Evolutionary conservation across 2,329 filamentous ascomycete species (phyloP), one percentile per base, ranked within the genome.

Genomic region (Penicillium aurantiogriseum): DNA sequence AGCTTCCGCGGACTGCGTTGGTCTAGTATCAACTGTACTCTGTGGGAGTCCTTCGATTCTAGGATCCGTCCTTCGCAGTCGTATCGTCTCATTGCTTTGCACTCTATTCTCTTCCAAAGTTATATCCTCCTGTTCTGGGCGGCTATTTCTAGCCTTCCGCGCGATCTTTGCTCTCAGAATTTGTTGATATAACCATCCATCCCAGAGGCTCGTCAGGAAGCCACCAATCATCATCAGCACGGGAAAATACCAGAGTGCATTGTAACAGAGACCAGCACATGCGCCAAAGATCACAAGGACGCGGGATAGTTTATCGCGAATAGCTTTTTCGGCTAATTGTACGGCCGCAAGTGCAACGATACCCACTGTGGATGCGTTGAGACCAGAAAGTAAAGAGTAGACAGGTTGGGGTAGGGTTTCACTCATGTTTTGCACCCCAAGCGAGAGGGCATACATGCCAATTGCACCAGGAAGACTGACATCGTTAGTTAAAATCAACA

Each of bases 221-320:
- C 87, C 88, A 0, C 81, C 83, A 1, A 78, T 61, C 0, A 82
- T 63, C 72, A 91, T 86, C 5, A 91, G 68, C 0, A 84, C 65
- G 0, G 89, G 89, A 45, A 90, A 91, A 63, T 89, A 92, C 89
- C 89, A 92, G 0, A 91, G 73, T 0, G 87, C 83, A 49, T 85
- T 90, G 64, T 91, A 91, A 48, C 88, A 78, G 62, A 91, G 74
- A 0, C 88, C 89, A 0, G 86, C 87, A 9, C 81, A 79, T 0
- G 79, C 88, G 3, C 83, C 82, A 7, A 87, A 66, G 13, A 90
- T 86, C 0, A 91, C 84, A 2, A 91, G 63, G 0, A 87, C 74
- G 1, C 88, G 76, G 0, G 88, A 86, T 3, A 88, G 47, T 21
- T 77, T 77, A 66, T 91, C 88, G 0, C 82, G 86, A 54, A 91